These are phyloP conservation scores for Epichloe scottii DNA, from an alignment of 2,329 filamentous ascomycete genomes.

Conservation along the genomic window DNA sequence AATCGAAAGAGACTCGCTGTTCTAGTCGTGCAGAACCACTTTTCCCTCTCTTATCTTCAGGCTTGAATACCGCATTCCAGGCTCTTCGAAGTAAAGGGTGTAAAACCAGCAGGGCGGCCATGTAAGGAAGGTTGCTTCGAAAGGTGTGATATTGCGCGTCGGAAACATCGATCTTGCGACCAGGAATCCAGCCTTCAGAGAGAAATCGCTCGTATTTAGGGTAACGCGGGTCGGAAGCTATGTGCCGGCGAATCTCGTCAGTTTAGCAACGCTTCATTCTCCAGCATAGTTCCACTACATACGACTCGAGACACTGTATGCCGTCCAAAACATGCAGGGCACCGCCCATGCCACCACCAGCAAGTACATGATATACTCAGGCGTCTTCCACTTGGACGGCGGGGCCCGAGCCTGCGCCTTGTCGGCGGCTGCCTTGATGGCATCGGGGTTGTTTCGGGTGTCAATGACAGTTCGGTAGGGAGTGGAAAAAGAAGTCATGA, in stretches of 20 bases:
- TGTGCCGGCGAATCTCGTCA: background rate
- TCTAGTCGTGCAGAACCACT: conserved; percentile 46
- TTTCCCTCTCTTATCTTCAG: conserved; percentile 19
- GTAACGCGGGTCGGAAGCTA: conserved; percentile 74
- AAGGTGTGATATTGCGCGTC: conserved; percentile 82
- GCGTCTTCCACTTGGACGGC: conserved; percentile 70
- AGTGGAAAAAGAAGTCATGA: conserved; percentile 57
- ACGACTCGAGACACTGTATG: conserved; percentile 77
- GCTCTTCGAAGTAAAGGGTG: conserved; percentile 67
- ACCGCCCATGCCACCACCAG: conserved; percentile 52
- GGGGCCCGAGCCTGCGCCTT: conserved; percentile 33
- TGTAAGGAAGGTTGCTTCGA: conserved; percentile 72
- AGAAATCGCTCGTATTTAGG: conserved; percentile 58
- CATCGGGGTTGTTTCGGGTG: conserved; percentile 30
- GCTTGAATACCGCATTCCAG: conserved; percentile 48
- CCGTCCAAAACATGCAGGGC: conserved; percentile 84
- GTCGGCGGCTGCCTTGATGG: conserved; percentile 17
- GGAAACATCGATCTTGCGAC: conserved; percentile 83
- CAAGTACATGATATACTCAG: conserved; percentile 78
- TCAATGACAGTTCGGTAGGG: conserved; percentile 50
- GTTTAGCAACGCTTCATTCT: background rate
- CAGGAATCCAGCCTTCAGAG: conserved; percentile 78
- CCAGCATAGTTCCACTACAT: conserved; percentile 15
- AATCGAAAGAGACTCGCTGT: conserved; percentile 71
- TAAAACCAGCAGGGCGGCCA: conserved; percentile 58